Evolutionary conservation across 225 moss, liverwort and hornwort genomes (phyloP).

Genomic region (Physcomitrium patens): DNA sequence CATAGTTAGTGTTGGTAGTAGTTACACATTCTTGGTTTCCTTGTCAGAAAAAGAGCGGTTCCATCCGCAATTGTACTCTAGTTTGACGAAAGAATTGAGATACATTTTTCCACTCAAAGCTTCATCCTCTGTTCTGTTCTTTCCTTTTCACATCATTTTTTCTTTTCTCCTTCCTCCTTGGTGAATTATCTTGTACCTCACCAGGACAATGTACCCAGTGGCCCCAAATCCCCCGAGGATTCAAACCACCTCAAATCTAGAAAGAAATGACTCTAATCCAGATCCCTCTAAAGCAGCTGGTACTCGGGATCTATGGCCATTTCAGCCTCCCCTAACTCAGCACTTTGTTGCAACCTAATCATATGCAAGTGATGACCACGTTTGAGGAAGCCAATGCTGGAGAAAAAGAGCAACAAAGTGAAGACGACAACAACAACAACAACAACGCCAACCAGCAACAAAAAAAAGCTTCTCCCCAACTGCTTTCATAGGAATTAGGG

Average conservation of each 20-base stretch:
- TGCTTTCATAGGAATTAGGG: too few species aligned
- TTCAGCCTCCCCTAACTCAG: background rate
- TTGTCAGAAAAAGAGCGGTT: background rate
- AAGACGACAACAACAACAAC: too few species aligned
- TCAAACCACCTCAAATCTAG: constrained; percentile 10
- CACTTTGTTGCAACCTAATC: too few species aligned
- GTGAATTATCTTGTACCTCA: background rate
- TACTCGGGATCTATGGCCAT: background rate
- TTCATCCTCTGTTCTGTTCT: background rate
- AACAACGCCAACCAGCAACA: too few species aligned
- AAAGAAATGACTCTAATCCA: background rate
- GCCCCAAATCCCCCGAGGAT: constrained; percentile 18
- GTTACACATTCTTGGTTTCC: background rate
- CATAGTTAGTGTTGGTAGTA: constrained; percentile 4
- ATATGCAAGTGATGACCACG: too few species aligned
- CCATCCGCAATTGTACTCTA: background rate
- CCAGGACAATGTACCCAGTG: background rate
- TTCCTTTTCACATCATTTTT: too few species aligned
- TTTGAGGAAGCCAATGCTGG: too few species aligned
- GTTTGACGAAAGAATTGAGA: background rate
- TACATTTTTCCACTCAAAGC: background rate
- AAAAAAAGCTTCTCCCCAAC: too few species aligned
- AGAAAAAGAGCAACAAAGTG: too few species aligned
- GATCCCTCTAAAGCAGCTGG: background rate
- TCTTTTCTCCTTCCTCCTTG: background rate